phyloP scores from a whole-genome alignment of 208 protist genomes.

The Blastocrithidia nonstop region DNA sequence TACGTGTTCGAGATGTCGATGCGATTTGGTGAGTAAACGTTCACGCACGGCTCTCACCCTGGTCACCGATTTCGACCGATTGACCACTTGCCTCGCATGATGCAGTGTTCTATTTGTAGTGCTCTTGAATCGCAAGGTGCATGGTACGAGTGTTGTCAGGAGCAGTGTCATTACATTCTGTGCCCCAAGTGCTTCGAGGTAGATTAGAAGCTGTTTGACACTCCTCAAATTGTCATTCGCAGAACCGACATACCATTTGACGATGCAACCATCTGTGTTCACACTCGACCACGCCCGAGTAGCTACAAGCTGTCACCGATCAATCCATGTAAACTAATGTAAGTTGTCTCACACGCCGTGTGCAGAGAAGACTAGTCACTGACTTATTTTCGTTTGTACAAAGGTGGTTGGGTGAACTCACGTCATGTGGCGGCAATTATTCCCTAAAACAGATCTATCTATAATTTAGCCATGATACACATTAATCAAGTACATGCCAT shows the following conservation, averaged over 20 bases:
- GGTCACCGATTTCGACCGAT: constrained; percentile 31
- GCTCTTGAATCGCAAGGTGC: constrained; percentile 19
- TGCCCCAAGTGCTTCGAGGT: constrained; percentile 73
- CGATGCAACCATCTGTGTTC: constrained; percentile 20
- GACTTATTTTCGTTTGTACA: constrained; percentile 51
- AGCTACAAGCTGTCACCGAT: constrained; percentile 49
- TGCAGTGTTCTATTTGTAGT: constrained; percentile 45
- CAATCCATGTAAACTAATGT: constrained; percentile 38
- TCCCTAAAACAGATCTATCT: constrained; percentile 21
- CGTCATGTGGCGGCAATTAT: constrained; percentile 44
- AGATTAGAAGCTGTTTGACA: constrained; percentile 37
- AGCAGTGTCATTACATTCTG: constrained; percentile 28
- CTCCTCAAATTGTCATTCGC: constrained; percentile 50
- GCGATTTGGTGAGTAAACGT: neutral
- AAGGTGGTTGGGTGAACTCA: constrained; percentile 59
- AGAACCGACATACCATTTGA: constrained; percentile 34
- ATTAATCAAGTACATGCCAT: constrained; percentile 5
- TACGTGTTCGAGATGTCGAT: too few relatives aligned
- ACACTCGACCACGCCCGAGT: constrained; percentile 33
- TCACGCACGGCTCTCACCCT: constrained; percentile 52
- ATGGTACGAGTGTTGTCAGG: constrained; percentile 38
- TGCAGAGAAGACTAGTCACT: constrained; percentile 18
- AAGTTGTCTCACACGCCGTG: constrained; percentile 44
- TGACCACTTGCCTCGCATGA: neutral
- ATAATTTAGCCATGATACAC: constrained; percentile 17